phyloP scores from a whole-genome alignment of 371 early-diverging fungal genomes.

The Parasitella parasitica region DNA sequence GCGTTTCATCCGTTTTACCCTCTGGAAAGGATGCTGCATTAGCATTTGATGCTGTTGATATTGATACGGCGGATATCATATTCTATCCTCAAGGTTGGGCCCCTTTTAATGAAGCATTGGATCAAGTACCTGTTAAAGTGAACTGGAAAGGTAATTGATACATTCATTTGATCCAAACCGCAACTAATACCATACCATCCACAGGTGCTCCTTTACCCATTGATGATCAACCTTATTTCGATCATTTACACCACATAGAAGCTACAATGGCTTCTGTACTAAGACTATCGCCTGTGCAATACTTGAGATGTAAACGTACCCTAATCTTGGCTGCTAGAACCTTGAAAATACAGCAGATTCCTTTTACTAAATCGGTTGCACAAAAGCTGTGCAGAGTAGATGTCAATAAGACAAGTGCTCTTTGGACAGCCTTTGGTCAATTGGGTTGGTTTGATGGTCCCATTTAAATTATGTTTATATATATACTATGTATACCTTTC shows the following conservation, averaged over 20 bases:
- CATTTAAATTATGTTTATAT: conserved; percentile 5
- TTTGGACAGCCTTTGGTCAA: conserved; percentile 37
- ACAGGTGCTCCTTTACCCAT: conserved; percentile 52
- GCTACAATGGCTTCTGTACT: conserved; percentile 59
- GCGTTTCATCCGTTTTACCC: conserved; percentile 24
- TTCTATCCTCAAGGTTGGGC: conserved; percentile 29
- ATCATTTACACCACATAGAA: conserved; percentile 55
- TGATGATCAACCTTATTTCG: conserved; percentile 37
- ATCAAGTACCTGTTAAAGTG: conserved; percentile 25
- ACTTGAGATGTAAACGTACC: conserved; percentile 47
- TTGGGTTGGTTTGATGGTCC: conserved; percentile 31
- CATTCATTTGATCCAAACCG: neutral
- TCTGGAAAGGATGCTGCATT: conserved; percentile 27
- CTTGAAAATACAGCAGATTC: conserved; percentile 26
- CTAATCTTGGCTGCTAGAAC: conserved; percentile 30
- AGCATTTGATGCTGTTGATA: conserved; percentile 33
- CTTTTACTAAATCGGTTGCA: conserved; percentile 39
- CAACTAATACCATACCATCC: neutral
- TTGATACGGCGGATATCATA: conserved; percentile 16
- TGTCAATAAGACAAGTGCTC: conserved; percentile 41
- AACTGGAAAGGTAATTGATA: conserved; percentile 32
- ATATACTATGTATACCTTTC: neutral
- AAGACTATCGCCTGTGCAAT: conserved; percentile 66
- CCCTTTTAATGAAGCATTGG: conserved; percentile 17
- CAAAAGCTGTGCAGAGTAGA: conserved; percentile 39